Evolutionary conservation across 2,329 filamentous ascomycete species (phyloP), one percentile per base, ranked within the genome.

Genomic region (Lecanosticta acicola): DNA sequence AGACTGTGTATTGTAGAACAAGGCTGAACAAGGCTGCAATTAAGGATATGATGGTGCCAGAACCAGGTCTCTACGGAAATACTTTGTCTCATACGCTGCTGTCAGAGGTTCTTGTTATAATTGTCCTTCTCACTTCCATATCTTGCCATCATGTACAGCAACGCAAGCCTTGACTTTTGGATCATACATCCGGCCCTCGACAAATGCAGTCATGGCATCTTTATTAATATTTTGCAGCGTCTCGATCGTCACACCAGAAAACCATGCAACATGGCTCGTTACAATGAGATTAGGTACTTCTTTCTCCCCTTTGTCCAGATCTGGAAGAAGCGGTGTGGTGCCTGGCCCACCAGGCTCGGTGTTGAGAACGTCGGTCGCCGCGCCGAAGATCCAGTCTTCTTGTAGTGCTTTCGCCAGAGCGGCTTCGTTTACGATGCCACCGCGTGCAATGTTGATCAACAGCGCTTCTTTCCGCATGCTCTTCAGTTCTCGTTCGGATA

Each of bases 381-480:
- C 53, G 10, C 50, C 53, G 40, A 51, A 55, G 17, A 55, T 53
- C 32, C 48, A 41, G 10, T 41, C 36, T 24, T 55, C 50, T 32
- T 42, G 46, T 9, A 55, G 29, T n/a, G 53, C 53, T 29, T 49
- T 51, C 5, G 50, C 53, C 9, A 55, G 39, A 18, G 50, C 53
- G n/a, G 39, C 43, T 35, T 55, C 53, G 32, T 55, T 55, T 3
- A 53, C 53, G 29, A 55, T 55, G 9, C 53, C 53, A 10, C 53
- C 53, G 32, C 53, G 33, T 3, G 48, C 53, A 13, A 54, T 44
- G 19, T 54, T 56, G 34, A 54, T 47, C 9, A 56, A 9, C 13
- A 56, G 40, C 8, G 48, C 53, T 13, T 56, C 50, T 18, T 48
- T 48, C 17, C 44, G 44, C 50, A 56, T 56, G 2, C 34, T 32